phyloP scores from a whole-genome alignment of 345 rosid species.

The Aquilaria malaccensis region DNA sequence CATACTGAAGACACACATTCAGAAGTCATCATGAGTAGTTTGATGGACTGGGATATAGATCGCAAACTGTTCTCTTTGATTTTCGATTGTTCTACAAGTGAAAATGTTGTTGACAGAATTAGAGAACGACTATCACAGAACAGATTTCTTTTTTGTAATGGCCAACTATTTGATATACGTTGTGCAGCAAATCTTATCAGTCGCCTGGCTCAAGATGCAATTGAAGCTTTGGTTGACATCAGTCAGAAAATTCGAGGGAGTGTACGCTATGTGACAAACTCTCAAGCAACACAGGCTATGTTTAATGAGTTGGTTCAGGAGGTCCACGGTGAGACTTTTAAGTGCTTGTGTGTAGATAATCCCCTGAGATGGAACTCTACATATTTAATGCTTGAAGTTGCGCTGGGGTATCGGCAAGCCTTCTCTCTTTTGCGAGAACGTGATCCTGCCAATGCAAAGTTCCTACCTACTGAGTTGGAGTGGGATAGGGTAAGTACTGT shows the following conservation, averaged over 20 bases:
- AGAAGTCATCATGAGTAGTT: conserved; percentile 51
- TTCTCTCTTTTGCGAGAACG: conserved; percentile 41
- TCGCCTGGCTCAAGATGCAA: conserved; percentile 49
- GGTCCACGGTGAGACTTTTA: conserved; percentile 34
- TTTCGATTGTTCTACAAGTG: conserved; percentile 40
- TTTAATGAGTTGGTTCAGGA: conserved; percentile 35
- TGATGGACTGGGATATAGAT: conserved; percentile 89
- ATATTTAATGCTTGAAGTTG: conserved; percentile 56
- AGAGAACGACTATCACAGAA: conserved; percentile 66
- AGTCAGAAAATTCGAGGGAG: conserved; percentile 47
- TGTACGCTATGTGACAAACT: conserved; percentile 39
- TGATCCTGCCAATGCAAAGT: conserved; percentile 26
- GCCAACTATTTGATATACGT: conserved; percentile 56
- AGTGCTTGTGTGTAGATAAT: conserved; percentile 44
- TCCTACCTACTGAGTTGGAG: conserved; percentile 57
- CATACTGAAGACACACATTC: conserved; percentile 53
- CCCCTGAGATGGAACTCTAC: conserved; percentile 58
- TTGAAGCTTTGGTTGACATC: conserved; percentile 40
- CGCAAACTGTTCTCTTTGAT: conserved; percentile 63
- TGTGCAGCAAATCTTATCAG: conserved; percentile 52
- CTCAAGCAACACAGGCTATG: conserved; percentile 30
- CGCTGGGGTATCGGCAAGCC: conserved; percentile 37
- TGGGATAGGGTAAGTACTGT: conserved; percentile 45
- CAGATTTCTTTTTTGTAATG: conserved; percentile 56
- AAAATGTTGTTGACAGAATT: conserved; percentile 40